A percentile compares a stretch with the other conserved stretches of the same genome.
Conservation (phyloP, 371 early-diverging fungal species). For the Capillidium rhysosporum region DNA sequence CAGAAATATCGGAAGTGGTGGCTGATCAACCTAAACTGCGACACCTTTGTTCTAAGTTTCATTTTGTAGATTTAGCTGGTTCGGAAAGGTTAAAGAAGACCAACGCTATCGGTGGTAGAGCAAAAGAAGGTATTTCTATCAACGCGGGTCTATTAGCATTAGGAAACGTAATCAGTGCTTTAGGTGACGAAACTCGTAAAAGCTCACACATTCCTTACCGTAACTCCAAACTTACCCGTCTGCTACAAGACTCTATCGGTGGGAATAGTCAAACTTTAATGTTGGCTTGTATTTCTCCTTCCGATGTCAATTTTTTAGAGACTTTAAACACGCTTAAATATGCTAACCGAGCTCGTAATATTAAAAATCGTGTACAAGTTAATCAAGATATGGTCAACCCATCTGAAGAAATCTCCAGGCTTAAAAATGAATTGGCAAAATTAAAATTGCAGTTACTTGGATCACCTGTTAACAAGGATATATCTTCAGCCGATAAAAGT, state of each 20-base stretch:
- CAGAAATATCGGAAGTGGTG: background rate
- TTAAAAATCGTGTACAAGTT: constrained; percentile 55
- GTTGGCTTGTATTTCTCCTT: constrained; percentile 82
- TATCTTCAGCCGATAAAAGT: background rate
- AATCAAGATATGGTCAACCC: constrained; percentile 43
- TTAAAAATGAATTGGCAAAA: constrained; percentile 14
- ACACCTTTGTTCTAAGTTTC: constrained; percentile 56
- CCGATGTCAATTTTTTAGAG: constrained; percentile 63
- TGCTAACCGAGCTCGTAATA: constrained; percentile 71
- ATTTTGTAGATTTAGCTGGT: constrained; percentile 99
- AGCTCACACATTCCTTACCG: constrained; percentile 81
- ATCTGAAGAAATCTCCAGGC: constrained; percentile 21
- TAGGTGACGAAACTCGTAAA: constrained; percentile 56
- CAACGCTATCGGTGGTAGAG: constrained; percentile 80
- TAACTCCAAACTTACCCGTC: constrained; percentile 91
- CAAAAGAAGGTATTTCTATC: constrained; percentile 95
- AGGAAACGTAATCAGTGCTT: constrained; percentile 97
- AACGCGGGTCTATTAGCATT: constrained; percentile 94
- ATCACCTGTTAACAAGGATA: background rate
- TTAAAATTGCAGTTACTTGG: background rate
- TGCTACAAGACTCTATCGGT: constrained; percentile 92
- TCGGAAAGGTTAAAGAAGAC: constrained; percentile 95
- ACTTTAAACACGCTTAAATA: constrained; percentile 82
- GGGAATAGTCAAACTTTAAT: constrained; percentile 81
- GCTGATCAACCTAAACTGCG: constrained; percentile 9